Percentiles rank a stretch among this genome's conserved stretches.
Evolutionary conservation across 257 asterid genomes (phyloP).

Genomic region (Nicotiana noctiflora): DNA sequence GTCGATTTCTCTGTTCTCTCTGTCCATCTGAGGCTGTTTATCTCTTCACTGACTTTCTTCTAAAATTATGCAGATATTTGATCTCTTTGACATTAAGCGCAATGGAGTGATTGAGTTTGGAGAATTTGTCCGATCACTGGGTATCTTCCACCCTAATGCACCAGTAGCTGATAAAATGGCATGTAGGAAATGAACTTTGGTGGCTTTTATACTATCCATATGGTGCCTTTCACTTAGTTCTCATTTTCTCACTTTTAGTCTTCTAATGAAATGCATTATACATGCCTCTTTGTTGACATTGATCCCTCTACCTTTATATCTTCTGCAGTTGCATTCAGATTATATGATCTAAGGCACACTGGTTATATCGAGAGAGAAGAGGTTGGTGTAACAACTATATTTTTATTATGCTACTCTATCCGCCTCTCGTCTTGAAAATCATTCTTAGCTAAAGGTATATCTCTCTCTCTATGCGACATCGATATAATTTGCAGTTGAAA

Average conservation of each 20-base stretch:
- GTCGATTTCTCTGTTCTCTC: neutral
- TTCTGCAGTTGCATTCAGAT: conserved; percentile 70
- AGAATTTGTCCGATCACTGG: conserved; percentile 73
- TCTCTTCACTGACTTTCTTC: neutral
- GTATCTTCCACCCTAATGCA: conserved; percentile 76
- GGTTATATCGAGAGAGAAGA: conserved; percentile 80
- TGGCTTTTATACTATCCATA: neutral
- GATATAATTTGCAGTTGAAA: conserved; percentile 42
- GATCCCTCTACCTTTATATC: neutral
- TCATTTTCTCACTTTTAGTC: neutral
- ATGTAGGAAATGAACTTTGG: conserved; percentile 48
- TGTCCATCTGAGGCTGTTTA: neutral
- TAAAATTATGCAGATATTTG: conserved; percentile 45
- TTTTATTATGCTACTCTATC: neutral
- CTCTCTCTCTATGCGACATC: neutral
- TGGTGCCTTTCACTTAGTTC: neutral
- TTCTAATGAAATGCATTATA: neutral
- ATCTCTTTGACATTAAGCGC: conserved; percentile 64
- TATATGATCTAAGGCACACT: conserved; percentile 73
- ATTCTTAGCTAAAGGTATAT: neutral
- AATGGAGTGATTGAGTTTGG: conserved; percentile 89
- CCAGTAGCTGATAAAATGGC: conserved; percentile 47
- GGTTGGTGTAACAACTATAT: conserved; percentile 25
- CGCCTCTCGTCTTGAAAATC: neutral
- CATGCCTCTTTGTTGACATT: neutral